Conservation (phyloP, 164 flowering plant species). For the Litsea cubeba region DNA sequence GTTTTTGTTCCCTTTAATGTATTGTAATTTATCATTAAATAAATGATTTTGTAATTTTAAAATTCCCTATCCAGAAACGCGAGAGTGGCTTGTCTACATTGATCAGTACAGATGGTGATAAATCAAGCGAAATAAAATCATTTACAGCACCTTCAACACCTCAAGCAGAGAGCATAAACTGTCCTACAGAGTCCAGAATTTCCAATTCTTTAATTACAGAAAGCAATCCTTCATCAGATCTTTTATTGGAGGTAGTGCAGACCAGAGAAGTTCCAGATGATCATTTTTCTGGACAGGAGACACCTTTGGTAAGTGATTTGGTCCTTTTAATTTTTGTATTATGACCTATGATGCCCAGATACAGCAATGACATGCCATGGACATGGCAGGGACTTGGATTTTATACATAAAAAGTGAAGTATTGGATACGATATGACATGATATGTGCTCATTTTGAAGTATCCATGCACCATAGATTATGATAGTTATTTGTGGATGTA, state of each 20-base stretch:
- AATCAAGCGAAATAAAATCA: constrained; percentile 83
- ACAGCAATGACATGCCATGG: no score
- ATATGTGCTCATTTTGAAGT: no score
- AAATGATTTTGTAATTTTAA: not conserved
- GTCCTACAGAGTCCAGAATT: constrained; percentile 53
- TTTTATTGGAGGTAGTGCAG: constrained; percentile 41
- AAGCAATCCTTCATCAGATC: constrained; percentile 52
- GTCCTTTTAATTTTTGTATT: not conserved
- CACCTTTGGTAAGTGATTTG: constrained; percentile 57
- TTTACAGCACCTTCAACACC: constrained; percentile 85
- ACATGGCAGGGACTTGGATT: no score
- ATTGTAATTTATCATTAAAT: not conserved
- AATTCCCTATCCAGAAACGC: constrained; percentile 57
- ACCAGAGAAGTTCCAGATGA: constrained; percentile 49
- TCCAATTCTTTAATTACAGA: constrained; percentile 59
- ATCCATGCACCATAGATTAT: no score
- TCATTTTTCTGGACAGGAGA: constrained; percentile 50
- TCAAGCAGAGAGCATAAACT: constrained; percentile 59
- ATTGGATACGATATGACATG: no score
- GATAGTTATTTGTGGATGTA: not conserved
- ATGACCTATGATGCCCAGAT: no score
- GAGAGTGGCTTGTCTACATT: constrained; percentile 53
- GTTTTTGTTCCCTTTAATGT: not conserved
- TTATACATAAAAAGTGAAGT: no score
- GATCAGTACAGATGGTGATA: constrained; percentile 61